These are phyloP conservation scores for Suillus decipiens DNA, from an alignment of 768 basidiomycete genomes.

Conservation along the genomic window DNA sequence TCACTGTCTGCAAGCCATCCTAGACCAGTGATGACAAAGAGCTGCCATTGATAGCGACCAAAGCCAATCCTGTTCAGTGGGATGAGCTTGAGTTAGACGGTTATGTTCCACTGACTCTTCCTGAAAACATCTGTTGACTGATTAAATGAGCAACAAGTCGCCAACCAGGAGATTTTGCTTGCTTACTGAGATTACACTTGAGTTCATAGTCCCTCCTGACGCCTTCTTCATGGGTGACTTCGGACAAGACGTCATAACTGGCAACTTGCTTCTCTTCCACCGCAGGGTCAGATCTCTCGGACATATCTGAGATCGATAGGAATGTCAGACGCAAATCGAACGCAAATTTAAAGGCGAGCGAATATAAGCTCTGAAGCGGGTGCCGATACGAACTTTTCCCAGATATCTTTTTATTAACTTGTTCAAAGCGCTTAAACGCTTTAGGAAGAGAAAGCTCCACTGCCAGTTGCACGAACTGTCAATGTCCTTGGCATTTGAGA, in stretches of 20 bases:
- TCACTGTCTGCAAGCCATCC: slow-evolving; percentile 54
- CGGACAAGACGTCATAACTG: slow-evolving; percentile 18
- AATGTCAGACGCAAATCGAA: neutral
- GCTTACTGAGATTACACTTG: slow-evolving; percentile 34
- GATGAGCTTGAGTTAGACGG: slow-evolving; percentile 9
- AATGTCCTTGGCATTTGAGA: neutral
- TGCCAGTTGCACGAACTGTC: neutral
- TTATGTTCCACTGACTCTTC: slow-evolving; percentile 39
- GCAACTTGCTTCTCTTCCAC: slow-evolving; percentile 20
- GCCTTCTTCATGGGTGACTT: slow-evolving; percentile 21
- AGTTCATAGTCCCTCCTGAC: slow-evolving; percentile 35
- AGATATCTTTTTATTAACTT: neutral
- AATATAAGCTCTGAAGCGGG: neutral
- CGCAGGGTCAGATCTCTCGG: slow-evolving; percentile 7
- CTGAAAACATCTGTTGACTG: slow-evolving; percentile 49
- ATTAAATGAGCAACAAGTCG: neutral
- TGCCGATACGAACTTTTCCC: neutral
- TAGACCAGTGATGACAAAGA: slow-evolving; percentile 47
- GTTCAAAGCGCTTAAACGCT: neutral
- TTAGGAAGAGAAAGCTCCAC: neutral
- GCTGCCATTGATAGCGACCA: slow-evolving; percentile 49
- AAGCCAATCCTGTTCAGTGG: slow-evolving; percentile 43
- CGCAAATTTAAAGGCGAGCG: neutral
- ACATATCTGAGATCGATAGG: neutral
- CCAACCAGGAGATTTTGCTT: slow-evolving; percentile 3